Evolutionary conservation across 805 yeast species (phyloP).

Genomic region (Candida tibetensis): DNA sequence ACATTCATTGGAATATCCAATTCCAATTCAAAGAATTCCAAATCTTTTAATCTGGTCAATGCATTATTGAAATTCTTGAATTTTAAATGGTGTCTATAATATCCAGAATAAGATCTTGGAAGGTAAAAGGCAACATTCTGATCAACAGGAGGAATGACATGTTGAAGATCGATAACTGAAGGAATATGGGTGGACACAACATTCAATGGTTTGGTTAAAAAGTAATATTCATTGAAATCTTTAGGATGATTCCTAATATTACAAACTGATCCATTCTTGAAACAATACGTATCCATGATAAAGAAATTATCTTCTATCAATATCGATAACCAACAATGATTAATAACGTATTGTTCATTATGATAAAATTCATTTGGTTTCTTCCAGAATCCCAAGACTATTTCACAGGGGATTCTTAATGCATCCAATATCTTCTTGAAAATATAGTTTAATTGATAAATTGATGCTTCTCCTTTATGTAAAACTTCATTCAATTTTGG

Average conservation of each 20-base stretch:
- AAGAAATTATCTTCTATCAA: constrained; percentile 74
- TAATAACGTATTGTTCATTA: constrained; percentile 51
- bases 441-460: constrained; percentile 74
- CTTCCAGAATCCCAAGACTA: constrained; percentile 80
- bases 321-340: constrained; percentile 89
- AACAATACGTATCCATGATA: constrained; percentile 60
- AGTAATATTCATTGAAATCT: constrained; percentile 57
- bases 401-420: constrained; percentile 68
- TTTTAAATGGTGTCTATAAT: constrained; percentile 55
- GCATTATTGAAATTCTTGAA: constrained; percentile 73
- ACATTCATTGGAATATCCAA: constrained; percentile 66
- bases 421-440: constrained; percentile 70
- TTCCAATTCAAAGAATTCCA: constrained; percentile 78
- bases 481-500: constrained; percentile 44
- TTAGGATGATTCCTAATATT: constrained; percentile 23
- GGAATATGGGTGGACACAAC: constrained; percentile 87
- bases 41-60: constrained; percentile 65
- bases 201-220: constrained; percentile 71
- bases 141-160: constrained; percentile 79
- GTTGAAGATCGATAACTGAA: constrained; percentile 73
- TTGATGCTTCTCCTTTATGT: constrained; percentile 51
- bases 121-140: constrained; percentile 72
- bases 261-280: constrained; percentile 28
- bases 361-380: constrained; percentile 63
- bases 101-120: constrained; percentile 86